Evolutionary conservation across 352 stramenopile species (phyloP), one percentile per base, ranked within the genome.

Genomic region (Pythium aphanidermatum): DNA sequence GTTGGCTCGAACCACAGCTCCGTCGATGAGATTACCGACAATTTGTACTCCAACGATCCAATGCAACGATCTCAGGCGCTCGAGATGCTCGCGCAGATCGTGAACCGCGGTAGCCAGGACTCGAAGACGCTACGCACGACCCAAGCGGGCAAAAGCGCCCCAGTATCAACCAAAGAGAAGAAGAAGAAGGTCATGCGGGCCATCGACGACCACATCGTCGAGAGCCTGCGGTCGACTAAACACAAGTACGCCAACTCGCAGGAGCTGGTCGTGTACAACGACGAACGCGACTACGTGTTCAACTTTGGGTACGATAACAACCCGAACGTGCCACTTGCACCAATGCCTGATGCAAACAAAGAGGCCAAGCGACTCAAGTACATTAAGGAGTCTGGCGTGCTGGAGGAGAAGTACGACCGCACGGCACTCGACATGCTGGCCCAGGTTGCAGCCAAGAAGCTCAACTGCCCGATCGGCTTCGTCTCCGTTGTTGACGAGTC

Each of bases 381-480:
- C 42, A 74, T 86, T 28, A 36, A 72, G 32, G 53, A 68, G 21
- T 67, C 69, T 0, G 71, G 71, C 1, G 67, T 77, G 28, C 54
- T 83, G 34, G 35, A 49, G 7, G 17, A 36, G 7, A 46, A 63
- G 17, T 82, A 76, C 50, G 74, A 86, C 50, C 60, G 48, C 14
- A 50, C 58, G 5, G 71, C 71, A 16, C 45, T 86, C 7, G 64
- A 83, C 16, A 36, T 86, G 51, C 60, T 86, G 19, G 71, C 67
- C 0, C 59, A 83, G 37, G 58, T 83, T 29, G 71, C 71, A 10
- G 71, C 74, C 17, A 52, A 75, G 37, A 62, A 63, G 21, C 55
- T 86, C 17, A 63, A 60, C 20, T 83, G 74, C 40, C 64, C 70
- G 7, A 71, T 83, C 23, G 74, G 74, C 16, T 80, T 79, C 27